These are phyloP conservation scores for Pestalotiopsis sp. DNA, from an alignment of 2,329 filamentous ascomycete genomes.

Conservation along the genomic window DNA sequence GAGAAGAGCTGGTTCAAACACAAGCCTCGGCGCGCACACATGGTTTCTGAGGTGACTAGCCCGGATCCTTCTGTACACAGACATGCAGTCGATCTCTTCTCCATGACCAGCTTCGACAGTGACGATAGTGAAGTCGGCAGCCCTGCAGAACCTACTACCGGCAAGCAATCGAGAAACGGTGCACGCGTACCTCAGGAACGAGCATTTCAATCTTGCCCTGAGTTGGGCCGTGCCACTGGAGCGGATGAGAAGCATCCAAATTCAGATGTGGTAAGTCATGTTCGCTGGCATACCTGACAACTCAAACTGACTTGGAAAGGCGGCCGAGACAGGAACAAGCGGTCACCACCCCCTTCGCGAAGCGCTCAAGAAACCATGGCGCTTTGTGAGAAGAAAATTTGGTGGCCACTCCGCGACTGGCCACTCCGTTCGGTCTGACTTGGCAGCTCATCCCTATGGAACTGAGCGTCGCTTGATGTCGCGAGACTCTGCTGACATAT, in stretches of 20 bases:
- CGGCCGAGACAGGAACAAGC: neutral
- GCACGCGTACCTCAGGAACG: slow-evolving; percentile 10
- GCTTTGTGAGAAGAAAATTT: slow-evolving; percentile 24
- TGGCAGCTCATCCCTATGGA: slow-evolving; percentile 25
- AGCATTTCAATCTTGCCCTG: slow-evolving; percentile 30
- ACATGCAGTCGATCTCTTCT: slow-evolving; percentile 6
- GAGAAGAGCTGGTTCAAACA: slow-evolving; percentile 27
- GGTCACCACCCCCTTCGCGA: slow-evolving; percentile 16
- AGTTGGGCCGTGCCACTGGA: slow-evolving; percentile 23
- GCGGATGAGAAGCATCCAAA: slow-evolving; percentile 5
- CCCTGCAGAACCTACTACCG: slow-evolving; percentile 15
- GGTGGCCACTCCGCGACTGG: slow-evolving; percentile 25
- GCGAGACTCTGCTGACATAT: slow-evolving; percentile 29
- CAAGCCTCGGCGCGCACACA: slow-evolving; percentile 27
- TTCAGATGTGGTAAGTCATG: neutral
- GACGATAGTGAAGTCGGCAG: slow-evolving; percentile 12
- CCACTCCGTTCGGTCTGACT: slow-evolving; percentile 29
- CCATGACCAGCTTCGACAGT: slow-evolving; percentile 10
- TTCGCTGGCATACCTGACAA: neutral
- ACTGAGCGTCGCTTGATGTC: slow-evolving; percentile 30
- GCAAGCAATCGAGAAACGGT: slow-evolving; percentile 18
- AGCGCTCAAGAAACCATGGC: slow-evolving; percentile 24
- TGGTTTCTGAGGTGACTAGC: slow-evolving; percentile 29
- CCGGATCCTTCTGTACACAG: slow-evolving; percentile 10
- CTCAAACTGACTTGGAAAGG: neutral